Evolutionary conservation across 2,329 filamentous ascomycete species (phyloP), one percentile per base, ranked within the genome.

Genomic region (Aureobasidium sp.): DNA sequence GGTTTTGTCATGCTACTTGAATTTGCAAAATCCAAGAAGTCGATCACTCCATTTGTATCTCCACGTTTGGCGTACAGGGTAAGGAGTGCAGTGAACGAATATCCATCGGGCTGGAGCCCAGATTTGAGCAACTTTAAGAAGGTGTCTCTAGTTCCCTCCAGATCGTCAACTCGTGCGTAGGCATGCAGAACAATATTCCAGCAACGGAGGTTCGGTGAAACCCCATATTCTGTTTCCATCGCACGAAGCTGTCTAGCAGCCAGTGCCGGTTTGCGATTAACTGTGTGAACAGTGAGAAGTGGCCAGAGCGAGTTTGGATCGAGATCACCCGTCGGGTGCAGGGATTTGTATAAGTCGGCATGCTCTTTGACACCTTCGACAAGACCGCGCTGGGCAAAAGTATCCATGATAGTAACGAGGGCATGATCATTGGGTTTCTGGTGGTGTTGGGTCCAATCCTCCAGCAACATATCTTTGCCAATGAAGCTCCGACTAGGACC

Each of bases 151-250:
- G 90, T 91, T 8, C 88, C 87, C n/a, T 88, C 82, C 50, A 93
- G 85, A 73, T 96, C 89, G 55, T 88, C 84, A 0, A 87, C 86
- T 70, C 88, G 89, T 23, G 85, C 84, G 77, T 94, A 87, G 3
- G 91, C 90, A 72, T 91, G 88, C 53, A 98, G 82, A 33, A 97
- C 78, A 27, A 90, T 89, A 74, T 97, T 97, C 91, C 92, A 97
- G 68, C 87, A 88, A 42, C 83, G 75, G 1, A 85, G 76, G 69
- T 89, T 87, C 9, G 90, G 91, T 48, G 81, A 70, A 20, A 91
- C 71, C 1, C 81, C 78, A 71, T 90, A 90, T 58, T 88, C 82
- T 9, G 79, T 71, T 29, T 76, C 74, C 65, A 96, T 88, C n/a
- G 85, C 82, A 54, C 88, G 74, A 67, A 98, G 91, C 20, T 64